Evolutionary conservation across 768 basidiomycete species (phyloP), one percentile per base, ranked within the genome.

Genomic region (Sistotremastrum suecicum): DNA sequence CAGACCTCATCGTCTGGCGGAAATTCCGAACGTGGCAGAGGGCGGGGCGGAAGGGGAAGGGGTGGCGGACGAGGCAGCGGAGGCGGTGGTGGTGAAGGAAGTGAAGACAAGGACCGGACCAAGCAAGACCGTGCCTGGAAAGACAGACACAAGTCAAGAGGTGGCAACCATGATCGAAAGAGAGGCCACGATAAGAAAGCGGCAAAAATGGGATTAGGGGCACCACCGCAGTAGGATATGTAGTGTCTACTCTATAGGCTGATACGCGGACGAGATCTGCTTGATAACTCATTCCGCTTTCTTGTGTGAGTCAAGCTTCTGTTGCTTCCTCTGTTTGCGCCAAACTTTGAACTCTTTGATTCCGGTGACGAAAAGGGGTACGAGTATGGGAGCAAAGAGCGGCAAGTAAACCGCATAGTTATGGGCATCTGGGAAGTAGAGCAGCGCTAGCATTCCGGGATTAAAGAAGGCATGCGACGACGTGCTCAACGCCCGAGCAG

Each of bases 371-470:
- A 90, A 48, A 44, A 97, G 60, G 4, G 92, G 91, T 31, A 92
- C 81, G 3, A 85, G 70, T 5, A 90, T 74, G 41, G 89, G 91
- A 2, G 88, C 94, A 59, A 99, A 97, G 34, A 99, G 63, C 0
- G 95, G 94, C 0, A 88, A 82, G 60, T 98, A 98, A 6, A 99
- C 89, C 2, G 92, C 92, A 60, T 90, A 92, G 58, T 86, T 97
- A 67, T 98, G 95, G 58, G 98, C 95, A 12, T 89, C 81, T 20
- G 95, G 95, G 64, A 98, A 98, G 63, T 99, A 99, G 20, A 99
- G 70, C 58, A 97, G 64, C 9, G 89, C 91, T 53, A 98, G 65
- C 91, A 98, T 95, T 12, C 84, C 86, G 0, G 94, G 95, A 60
- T 90, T 87, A 66, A 95, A 98, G 69, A 95, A 98, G 3, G 95